phyloP scores from a whole-genome alignment of 805 yeast species.

The Candida quercuum region DNA sequence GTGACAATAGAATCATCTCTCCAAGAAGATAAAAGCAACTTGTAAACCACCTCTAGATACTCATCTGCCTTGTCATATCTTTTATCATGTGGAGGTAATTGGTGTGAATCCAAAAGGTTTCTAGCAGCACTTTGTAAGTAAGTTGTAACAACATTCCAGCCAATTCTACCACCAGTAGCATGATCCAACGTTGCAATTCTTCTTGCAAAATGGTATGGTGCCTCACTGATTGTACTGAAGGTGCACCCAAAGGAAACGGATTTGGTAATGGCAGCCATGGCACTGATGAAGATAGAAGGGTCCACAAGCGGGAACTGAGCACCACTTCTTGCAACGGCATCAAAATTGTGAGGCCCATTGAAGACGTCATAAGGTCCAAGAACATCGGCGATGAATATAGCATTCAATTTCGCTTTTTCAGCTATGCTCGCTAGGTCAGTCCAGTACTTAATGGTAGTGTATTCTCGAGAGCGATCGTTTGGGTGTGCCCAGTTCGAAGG shows the following conservation, averaged over 20 bases:
- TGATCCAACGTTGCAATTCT: conserved; percentile 27
- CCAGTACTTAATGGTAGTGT: conserved; percentile 29
- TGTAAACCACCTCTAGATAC: conserved; percentile 29
- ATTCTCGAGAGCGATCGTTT: conserved; percentile 24
- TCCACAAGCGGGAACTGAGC: conserved; percentile 31
- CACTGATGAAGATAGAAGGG: conserved; percentile 30
- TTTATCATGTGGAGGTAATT: conserved; percentile 31
- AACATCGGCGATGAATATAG: conserved; percentile 32
- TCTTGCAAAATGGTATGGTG: conserved; percentile 32
- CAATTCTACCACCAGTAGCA: conserved; percentile 27
- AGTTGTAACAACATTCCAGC: conserved; percentile 36
- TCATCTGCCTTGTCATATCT: conserved; percentile 33
- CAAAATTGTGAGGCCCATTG: conserved; percentile 29
- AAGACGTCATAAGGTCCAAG: conserved; percentile 33
- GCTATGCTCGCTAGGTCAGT: conserved; percentile 27
- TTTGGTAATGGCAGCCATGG: conserved; percentile 34
- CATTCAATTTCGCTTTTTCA: conserved; percentile 31
- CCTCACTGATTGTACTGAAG: conserved; percentile 32
- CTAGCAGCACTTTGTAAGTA: conserved; percentile 34
- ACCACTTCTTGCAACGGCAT: conserved; percentile 25
- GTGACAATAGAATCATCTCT: conserved; percentile 26
- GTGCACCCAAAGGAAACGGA: conserved; percentile 31
- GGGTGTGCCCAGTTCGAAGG: conserved; percentile 36
- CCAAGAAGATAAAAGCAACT: conserved; percentile 32
- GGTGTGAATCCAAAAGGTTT: conserved; percentile 27